Evolutionary conservation across 768 basidiomycete species (phyloP).

Genomic region (Sarcomyxa edulis): DNA sequence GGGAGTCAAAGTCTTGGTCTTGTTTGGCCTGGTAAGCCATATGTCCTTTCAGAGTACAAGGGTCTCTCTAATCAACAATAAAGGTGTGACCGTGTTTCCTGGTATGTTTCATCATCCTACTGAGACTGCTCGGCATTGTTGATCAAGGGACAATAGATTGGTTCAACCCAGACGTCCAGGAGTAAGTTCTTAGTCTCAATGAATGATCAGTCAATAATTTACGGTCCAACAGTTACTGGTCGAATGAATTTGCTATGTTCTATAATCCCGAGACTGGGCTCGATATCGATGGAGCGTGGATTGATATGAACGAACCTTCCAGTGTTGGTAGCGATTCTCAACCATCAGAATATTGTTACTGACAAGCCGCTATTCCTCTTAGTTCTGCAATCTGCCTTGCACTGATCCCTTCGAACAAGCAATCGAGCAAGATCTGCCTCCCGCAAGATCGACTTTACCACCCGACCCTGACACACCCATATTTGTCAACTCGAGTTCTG

Average conservation of each 20-base stretch:
- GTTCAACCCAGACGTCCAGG: conserved; percentile 50
- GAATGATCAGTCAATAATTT: background rate
- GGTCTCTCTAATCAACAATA: background rate
- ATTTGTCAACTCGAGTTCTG: conserved; percentile 22
- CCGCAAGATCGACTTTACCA: conserved; percentile 39
- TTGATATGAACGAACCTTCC: conserved; percentile 72
- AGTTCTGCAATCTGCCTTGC: conserved; percentile 66
- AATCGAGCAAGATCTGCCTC: conserved; percentile 45
- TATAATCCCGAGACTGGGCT: conserved; percentile 48
- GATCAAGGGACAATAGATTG: conserved; percentile 34
- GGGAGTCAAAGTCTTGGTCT: conserved; percentile 52
- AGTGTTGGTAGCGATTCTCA: conserved; percentile 35
- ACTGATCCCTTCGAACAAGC: conserved; percentile 57
- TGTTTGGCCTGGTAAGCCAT: conserved; percentile 55
- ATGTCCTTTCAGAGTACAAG: conserved; percentile 1
- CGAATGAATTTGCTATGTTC: conserved; percentile 51
- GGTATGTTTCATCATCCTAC: conserved; percentile 23
- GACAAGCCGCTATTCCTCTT: conserved; percentile 3
- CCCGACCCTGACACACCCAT: conserved; percentile 53
- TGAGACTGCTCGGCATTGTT: background rate
- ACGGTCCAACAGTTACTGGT: conserved; percentile 46
- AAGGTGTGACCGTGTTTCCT: conserved; percentile 54
- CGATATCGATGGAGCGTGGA: conserved; percentile 71
- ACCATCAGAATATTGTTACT: background rate
- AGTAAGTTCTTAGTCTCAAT: conserved; percentile 33